Evolutionary conservation across 2,329 filamentous ascomycete species (phyloP).

Genomic region (Fragosphaeria purpurea): DNA sequence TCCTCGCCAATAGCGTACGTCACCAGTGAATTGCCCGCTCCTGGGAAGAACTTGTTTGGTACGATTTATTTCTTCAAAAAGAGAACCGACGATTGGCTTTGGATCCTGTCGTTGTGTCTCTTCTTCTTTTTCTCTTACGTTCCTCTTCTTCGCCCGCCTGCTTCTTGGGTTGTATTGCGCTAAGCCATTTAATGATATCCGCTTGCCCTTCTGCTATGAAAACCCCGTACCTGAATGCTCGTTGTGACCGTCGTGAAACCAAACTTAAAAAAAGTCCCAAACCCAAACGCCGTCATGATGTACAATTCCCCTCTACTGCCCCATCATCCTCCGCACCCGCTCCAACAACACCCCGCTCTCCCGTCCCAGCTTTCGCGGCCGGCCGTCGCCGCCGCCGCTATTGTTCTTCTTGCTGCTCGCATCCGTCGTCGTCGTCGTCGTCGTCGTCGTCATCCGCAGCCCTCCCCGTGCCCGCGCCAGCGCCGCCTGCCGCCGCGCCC

Average conservation of each 20-base stretch:
- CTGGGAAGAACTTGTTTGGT: neutral
- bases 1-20: no score
- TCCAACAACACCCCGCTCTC: constrained; percentile 71
- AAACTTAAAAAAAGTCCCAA: no score
- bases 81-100: neutral
- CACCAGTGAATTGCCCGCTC: no score
- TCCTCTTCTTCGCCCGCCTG: neutral
- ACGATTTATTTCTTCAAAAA: no score
- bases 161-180: constrained; percentile 11
- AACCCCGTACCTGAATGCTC: no score
- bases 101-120: no score
- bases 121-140: neutral
- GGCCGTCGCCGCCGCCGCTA: neutral
- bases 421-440: constrained; percentile 54
- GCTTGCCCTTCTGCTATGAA: constrained; percentile 14
- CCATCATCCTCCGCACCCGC: constrained; percentile 65
- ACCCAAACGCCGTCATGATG: no score
- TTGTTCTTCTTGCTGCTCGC: no score
- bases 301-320: constrained; percentile 22
- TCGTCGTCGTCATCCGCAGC: no score
- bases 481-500: constrained; percentile 32
- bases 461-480: constrained; percentile 58
- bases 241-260: no score
- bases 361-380: constrained; percentile 65
- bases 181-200: constrained; percentile 25